phyloP scores from a whole-genome alignment of 192 early-diverging fungal genomes.

The Podila epigama region DNA sequence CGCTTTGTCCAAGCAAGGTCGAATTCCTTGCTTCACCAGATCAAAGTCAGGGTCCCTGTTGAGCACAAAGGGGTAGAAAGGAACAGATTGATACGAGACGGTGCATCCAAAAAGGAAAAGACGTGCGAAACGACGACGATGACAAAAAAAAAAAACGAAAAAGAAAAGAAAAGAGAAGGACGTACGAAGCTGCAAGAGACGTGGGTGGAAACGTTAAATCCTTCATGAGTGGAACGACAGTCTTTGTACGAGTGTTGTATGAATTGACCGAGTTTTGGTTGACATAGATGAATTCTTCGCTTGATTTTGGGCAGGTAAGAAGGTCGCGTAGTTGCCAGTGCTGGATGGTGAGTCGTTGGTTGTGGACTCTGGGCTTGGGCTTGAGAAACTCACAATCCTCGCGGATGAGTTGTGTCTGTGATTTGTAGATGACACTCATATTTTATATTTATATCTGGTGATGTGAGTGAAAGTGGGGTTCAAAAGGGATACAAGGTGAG shows the following conservation, averaged over 20 bases:
- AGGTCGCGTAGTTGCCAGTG: slow-evolving; percentile 98
- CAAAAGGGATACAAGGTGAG: neutral
- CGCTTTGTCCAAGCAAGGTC: too few species aligned
- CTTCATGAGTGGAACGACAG: slow-evolving; percentile 60
- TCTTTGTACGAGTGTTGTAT: slow-evolving; percentile 66
- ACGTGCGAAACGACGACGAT: neutral
- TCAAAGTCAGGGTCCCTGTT: too few species aligned
- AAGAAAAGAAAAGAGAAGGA: slow-evolving; percentile 54
- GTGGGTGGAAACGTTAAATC: slow-evolving; percentile 73
- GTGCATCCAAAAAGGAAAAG: too few species aligned
- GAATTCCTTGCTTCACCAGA: neutral
- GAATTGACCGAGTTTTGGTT: slow-evolving; percentile 71
- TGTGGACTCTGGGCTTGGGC: slow-evolving; percentile 70
- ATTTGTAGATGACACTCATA: slow-evolving; percentile 20
- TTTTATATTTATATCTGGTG: neutral
- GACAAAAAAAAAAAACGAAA: neutral
- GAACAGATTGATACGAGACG: too few species aligned
- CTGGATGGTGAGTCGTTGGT: slow-evolving; percentile 86
- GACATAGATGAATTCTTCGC: slow-evolving; percentile 83
- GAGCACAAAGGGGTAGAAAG: too few species aligned
- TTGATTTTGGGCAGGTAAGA: slow-evolving; percentile 75
- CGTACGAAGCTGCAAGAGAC: slow-evolving; percentile 51
- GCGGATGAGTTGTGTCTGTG: slow-evolving; percentile 46
- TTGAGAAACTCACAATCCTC: slow-evolving; percentile 79
- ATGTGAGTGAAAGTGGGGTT: neutral